Evolutionary conservation across 2,329 filamentous ascomycete species (phyloP), one percentile per base, ranked within the genome.

Genomic region (Botrytis aclada): DNA sequence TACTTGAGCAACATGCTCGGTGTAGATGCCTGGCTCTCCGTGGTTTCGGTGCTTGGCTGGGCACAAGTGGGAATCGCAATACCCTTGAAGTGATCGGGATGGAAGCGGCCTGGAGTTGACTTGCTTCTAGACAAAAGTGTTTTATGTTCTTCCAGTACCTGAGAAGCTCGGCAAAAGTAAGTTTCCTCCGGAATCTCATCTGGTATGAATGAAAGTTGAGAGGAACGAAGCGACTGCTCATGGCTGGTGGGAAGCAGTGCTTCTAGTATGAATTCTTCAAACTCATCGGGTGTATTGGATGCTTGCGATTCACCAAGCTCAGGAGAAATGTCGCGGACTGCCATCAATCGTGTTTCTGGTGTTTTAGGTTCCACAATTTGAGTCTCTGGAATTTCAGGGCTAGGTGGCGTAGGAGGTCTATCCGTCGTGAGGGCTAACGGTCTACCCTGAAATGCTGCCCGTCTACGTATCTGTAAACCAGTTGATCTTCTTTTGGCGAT

Each of bases 161-260:
- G 72, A 4, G 73, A 74, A 29, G 75, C 73, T 51, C 75, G 58
- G 12, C 45, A 29, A 63, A 74, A 71, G 60, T 74, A 77, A 12
- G 51, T 71, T 25, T 10, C 47, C 12, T 72, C 41, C 1, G 25
- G 47, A 10, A 56, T 41, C 5, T 56, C 65, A 29, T 74, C 54
- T 16, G 71, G 51, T 12, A 56, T 45, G 29, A 73, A 72, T 1
- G 71, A 51, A 20, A 72, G 54, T 47, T 72, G 72, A 14, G 73
- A 73, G 34, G 18, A 69, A 54, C 18, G 63, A 66, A 60, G n/a
- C n/a, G 34, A 32, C 29, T 41, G 64, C 58, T 69, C 71, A 6
- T 39, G 5, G 41, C 43, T 32, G 22, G 43, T 60, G 34, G 67
- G 37, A 37, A 5, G 58, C 18, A 58, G n/a, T 22, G 41, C 39